Conservation (phyloP, 1,139 yeast species). For the Debaryomycetaceae sp. region DNA sequence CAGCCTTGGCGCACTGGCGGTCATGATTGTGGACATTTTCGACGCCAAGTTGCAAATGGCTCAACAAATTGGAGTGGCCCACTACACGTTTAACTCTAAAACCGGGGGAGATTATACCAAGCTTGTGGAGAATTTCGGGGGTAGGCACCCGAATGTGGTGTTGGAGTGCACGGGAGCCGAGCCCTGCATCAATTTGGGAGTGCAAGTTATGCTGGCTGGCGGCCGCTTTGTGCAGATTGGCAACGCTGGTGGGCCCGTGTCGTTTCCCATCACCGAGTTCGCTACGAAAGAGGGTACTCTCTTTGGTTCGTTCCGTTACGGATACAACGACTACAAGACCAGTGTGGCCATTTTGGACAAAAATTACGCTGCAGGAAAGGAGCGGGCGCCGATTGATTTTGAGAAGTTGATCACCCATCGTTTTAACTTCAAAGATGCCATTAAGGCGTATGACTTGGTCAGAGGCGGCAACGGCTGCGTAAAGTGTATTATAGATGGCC, state of each 20-base stretch:
- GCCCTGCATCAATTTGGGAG: constrained; percentile 62
- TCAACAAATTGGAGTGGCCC: constrained; percentile 50
- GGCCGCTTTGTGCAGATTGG: constrained; percentile 76
- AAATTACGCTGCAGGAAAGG: constrained; percentile 58
- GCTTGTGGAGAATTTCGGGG: constrained; percentile 37
- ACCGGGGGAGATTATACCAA: constrained; percentile 27
- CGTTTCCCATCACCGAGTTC: constrained; percentile 71
- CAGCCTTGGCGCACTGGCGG: constrained; percentile 75
- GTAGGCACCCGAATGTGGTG: constrained; percentile 52
- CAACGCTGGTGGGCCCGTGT: constrained; percentile 62
- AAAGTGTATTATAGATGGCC: constrained; percentile 46
- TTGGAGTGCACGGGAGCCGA: constrained; percentile 75
- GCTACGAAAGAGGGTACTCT: constrained; percentile 66
- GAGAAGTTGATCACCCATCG: constrained; percentile 72
- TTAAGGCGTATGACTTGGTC: constrained; percentile 74
- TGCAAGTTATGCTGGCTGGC: constrained; percentile 52
- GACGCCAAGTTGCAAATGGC: constrained; percentile 61
- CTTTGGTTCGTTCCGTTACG: constrained; percentile 80
- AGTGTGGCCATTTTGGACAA: constrained; percentile 64
- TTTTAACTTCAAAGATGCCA: constrained; percentile 69
- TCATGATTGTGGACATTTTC: constrained; percentile 62
- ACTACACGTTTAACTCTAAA: constrained; percentile 57
- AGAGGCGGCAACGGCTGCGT: constrained; percentile 42
- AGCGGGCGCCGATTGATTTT: constrained; percentile 37
- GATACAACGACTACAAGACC: constrained; percentile 71